Evolutionary conservation across 352 stramenopile genomes (phyloP).

Genomic region (Aphanomyces cochlioides): DNA sequence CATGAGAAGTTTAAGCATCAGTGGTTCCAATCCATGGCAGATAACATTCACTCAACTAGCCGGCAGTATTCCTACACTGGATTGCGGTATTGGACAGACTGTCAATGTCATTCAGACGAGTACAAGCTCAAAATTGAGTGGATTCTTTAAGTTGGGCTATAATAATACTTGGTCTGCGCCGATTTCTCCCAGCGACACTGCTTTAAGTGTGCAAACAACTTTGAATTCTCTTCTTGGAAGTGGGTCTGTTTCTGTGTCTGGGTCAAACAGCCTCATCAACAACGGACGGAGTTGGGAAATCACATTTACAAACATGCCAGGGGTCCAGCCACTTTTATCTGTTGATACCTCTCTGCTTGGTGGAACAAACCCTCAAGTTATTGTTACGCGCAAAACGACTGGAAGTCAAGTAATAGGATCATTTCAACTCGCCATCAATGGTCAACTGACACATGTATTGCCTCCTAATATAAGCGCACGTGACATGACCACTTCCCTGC

Average conservation of each 20-base stretch:
- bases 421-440: constrained; percentile 9
- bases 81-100: constrained; percentile 1
- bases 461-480: constrained; percentile 3
- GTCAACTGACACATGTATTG: not conserved
- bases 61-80: not conserved
- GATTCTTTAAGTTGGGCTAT: constrained; percentile 36
- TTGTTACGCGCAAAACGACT: not conserved
- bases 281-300: constrained; percentile 27
- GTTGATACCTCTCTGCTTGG: constrained; percentile 5
- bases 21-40: constrained; percentile 11
- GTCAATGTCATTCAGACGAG: constrained; percentile 25
- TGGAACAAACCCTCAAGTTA: constrained; percentile 16
- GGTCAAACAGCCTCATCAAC: not conserved
- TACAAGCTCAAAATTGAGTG: constrained; percentile 32
- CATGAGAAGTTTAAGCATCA: not conserved
- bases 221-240: constrained; percentile 51
- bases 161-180: constrained; percentile 30
- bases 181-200: constrained; percentile 27
- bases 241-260: constrained; percentile 28
- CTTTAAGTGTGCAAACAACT: constrained; percentile 37
- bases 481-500: constrained; percentile 7
- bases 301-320: constrained; percentile 27
- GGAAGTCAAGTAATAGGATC: constrained; percentile 24
- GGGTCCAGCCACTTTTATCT: not conserved
- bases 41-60: constrained; percentile 26